Evolutionary conservation across 768 basidiomycete genomes (phyloP).

Genomic region (Trametes meyenii): DNA sequence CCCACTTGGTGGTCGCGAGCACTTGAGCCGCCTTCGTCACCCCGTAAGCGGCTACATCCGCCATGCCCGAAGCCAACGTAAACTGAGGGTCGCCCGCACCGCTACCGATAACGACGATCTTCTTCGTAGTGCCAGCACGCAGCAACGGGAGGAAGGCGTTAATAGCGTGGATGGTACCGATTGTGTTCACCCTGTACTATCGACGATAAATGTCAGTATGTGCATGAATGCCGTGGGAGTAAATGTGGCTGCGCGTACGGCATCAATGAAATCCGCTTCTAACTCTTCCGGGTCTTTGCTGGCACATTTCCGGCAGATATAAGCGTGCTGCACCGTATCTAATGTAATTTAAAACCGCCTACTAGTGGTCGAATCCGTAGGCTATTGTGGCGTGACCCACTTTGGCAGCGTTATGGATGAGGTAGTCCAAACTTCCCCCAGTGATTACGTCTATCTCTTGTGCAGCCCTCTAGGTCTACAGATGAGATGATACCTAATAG

Average conservation of each 20-base stretch:
- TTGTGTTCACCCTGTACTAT: slow-evolving; percentile 39
- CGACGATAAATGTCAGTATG: neutral
- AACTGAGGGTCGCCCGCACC: slow-evolving; percentile 36
- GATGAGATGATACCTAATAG: too few species aligned
- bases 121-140: slow-evolving; percentile 35
- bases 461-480: slow-evolving; percentile 32
- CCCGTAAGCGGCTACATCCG: slow-evolving; percentile 31
- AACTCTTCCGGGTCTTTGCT: slow-evolving; percentile 28
- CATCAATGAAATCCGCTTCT: slow-evolving; percentile 27
- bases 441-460: slow-evolving; percentile 32
- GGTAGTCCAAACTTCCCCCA: slow-evolving; percentile 39
- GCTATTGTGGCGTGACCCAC: slow-evolving; percentile 12
- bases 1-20: slow-evolving; percentile 42
- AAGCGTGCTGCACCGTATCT: neutral
- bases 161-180: slow-evolving; percentile 39
- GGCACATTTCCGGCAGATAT: neutral
- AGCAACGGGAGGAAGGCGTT: slow-evolving; percentile 46
- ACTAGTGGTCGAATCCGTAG: slow-evolving; percentile 28
- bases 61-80: slow-evolving; percentile 21
- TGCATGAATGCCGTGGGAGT: neutral
- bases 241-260: slow-evolving; percentile 13
- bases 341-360: slow-evolving; percentile 10
- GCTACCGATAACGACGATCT: slow-evolving; percentile 38
- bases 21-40: slow-evolving; percentile 43
- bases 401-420: slow-evolving; percentile 43